Evolutionary conservation across 2,329 filamentous ascomycete species (phyloP), one percentile per base, ranked within the genome.

Genomic region (Beauveria pseudobassiana): DNA sequence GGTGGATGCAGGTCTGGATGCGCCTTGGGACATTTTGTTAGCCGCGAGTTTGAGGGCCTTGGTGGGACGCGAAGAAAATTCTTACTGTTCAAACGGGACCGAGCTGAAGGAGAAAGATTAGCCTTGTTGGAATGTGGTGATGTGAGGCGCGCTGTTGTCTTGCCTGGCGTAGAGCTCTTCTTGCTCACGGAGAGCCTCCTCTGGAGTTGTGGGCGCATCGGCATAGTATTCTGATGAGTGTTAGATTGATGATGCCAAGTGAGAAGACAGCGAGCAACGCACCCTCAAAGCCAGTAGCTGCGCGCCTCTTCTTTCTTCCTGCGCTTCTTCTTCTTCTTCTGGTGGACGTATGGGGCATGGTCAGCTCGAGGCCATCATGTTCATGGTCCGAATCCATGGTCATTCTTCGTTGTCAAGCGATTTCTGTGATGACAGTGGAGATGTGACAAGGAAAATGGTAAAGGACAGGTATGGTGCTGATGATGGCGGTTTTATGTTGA

Each of bases 1-100:
- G 88, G 66, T 92, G 87, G 60, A 98, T 89, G 52, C 91, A 95
- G 28, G 87, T 83, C 70, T 97, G 88, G 46, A 98, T 91, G 52
- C 95, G 91, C 61, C 88, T 89, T 53, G 0, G 16, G 43, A 16
- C 6, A 9, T 10, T 26, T 28, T 20, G 48, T 46, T 30, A 49
- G 34, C n/a, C 26, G 20, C 30, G 30, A 38, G 34, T 18, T 28
- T 43, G 22, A 38, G 3, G 22, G 28, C 8, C 8, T 3, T 5
- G 26, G 3, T 20, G 30, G 18, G n/a, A 22, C 6, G 20, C 28
- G 16, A 7, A 34, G 51, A n/a, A 18, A 26, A 12, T 26, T 7
- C 45, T 18, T 45, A 49, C 34, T n/a, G 10, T 26, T 26, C 20
- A 45, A 59, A 59, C 2, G 8, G 28, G 10, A 59, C 14, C 18